Evolutionary conservation across 2,329 filamentous ascomycete genomes (phyloP), one percentile per base, ranked within the genome.

Genomic region (Apiospora phragmitis): DNA sequence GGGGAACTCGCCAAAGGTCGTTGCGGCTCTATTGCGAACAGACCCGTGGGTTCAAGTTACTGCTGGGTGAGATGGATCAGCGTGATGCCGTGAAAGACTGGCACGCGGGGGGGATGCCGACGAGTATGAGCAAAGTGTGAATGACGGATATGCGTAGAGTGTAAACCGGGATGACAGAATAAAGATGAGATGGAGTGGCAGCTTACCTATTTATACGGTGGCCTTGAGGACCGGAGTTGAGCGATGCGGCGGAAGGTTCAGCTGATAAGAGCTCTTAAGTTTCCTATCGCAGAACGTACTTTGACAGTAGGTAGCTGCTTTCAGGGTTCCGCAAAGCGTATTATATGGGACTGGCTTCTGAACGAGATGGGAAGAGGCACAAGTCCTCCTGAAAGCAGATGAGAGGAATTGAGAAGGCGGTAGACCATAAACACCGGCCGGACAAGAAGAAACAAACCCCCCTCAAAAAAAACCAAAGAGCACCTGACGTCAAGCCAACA

Each of bases 291-390:
- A n/a, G 18, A 38, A 38, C 9, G 38, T 18, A 21, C 38, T 21
- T 38, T 38, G 51, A 32, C 24, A 35, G 16, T 18, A 59, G 51
- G 16, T 18, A 59, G 51, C 51, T 59, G 55, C 38, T 62, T 29
- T 38, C 55, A 62, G 55, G 55, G 55, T 62, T 62, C 55, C 55
- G 55, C 55, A 62, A 62, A 38, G 55, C 55, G 55, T 62, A 62
- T 62, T 62, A 62, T 62, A 62, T 62, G 55, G 55, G 47, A 49
- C 47, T n/a, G 21, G 21, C 11, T 49, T 12, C 47, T 49, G 47
- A 26, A 12, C 47, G 9, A 49, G 47, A 49, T 11, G 47, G n/a
- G 11, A 26, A 26, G 47, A 49, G n/a, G n/a, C n/a, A n/a, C n/a
- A 26, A 7, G 42, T 21, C 42, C 3, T 43, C 42, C 14, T 18